Evolutionary conservation across 768 basidiomycete genomes (phyloP).

Genomic region (Artomyces pyxidatus): DNA sequence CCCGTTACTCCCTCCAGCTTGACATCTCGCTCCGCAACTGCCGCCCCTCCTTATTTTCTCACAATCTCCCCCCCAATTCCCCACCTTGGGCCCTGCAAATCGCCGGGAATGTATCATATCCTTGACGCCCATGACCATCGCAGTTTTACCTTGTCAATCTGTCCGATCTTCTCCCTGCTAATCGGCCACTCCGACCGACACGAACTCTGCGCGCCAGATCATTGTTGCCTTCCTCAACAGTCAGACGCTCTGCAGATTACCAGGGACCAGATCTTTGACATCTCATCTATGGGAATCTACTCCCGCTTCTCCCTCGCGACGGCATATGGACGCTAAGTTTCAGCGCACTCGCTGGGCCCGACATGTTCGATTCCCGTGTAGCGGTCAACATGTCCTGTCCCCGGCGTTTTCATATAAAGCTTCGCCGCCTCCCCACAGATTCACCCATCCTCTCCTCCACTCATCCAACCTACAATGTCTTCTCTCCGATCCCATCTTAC

Average conservation of each 20-base stretch:
- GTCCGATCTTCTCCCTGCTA: conserved; percentile 2
- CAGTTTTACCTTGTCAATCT: neutral
- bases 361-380: conserved; percentile 10
- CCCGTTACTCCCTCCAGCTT: neutral
- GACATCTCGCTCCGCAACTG: neutral
- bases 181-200: conserved; percentile 7
- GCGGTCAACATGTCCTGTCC: conserved; percentile 6
- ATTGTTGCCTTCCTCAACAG: conserved; percentile 8
- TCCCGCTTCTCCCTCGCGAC: conserved; percentile 16
- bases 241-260: conserved; percentile 7
- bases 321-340: conserved; percentile 14
- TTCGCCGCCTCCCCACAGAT: neutral
- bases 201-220: conserved; percentile 15
- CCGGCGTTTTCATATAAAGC: conserved; percentile 13
- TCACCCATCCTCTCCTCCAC: neutral
- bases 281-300: neutral
- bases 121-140: conserved; percentile 6
- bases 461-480: conserved; percentile 7
- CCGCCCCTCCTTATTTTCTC: neutral
- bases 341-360: conserved; percentile 12
- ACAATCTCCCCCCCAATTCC: too few relatives aligned
- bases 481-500: conserved; percentile 45
- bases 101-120: conserved; percentile 11
- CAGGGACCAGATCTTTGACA: conserved; percentile 10
- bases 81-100: too few relatives aligned